Percentiles rank a stretch among this genome's conserved stretches.
These are phyloP conservation scores for Geosiphon pyriformis DNA, from an alignment of 192 early-diverging fungal species.

Conservation along the genomic window DNA sequence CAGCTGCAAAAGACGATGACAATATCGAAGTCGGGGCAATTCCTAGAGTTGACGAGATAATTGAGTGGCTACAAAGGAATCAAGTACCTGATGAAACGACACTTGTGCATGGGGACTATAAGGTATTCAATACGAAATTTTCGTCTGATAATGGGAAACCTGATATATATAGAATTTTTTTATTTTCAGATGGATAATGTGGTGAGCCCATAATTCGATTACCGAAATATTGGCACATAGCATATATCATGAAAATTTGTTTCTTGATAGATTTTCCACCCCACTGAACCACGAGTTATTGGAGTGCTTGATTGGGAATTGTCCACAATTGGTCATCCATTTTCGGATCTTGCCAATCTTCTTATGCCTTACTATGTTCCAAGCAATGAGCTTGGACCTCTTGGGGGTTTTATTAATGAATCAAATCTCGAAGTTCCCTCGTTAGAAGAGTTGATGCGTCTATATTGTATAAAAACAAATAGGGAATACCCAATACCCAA, in stretches of 20 bases:
- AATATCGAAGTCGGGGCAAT: slow-evolving; percentile 60
- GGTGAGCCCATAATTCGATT: slow-evolving; percentile 20
- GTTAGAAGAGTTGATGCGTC: slow-evolving; percentile 59
- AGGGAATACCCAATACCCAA: slow-evolving; percentile 67
- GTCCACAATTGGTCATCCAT: slow-evolving; percentile 87
- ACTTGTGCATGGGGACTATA: slow-evolving; percentile 92
- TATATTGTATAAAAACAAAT: slow-evolving; percentile 61
- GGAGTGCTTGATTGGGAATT: slow-evolving; percentile 92
- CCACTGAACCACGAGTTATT: slow-evolving; percentile 65
- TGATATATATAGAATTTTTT: slow-evolving; percentile 2
- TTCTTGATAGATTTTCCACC: slow-evolving; percentile 61
- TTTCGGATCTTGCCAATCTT: slow-evolving; percentile 84
- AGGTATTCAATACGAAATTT: slow-evolving; percentile 37
- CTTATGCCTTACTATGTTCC: slow-evolving; percentile 67
- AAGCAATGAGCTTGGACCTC: slow-evolving; percentile 9
- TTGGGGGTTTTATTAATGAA: slow-evolving; percentile 42
- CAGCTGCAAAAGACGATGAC: slow-evolving; percentile 50
- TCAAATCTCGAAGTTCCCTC: slow-evolving; percentile 52
- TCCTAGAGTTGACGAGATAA: slow-evolving; percentile 60
- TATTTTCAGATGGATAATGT: slow-evolving; percentile 58
- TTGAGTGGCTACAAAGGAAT: slow-evolving; percentile 67
- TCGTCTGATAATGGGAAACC: neutral
- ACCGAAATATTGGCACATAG: neutral
- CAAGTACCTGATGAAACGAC: slow-evolving; percentile 69
- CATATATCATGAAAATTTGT: neutral